Percentiles rank a stretch among this genome's conserved stretches.
Evolutionary conservation across 2,329 filamentous ascomycete species (phyloP).

Genomic region (Ilyonectria sp.): DNA sequence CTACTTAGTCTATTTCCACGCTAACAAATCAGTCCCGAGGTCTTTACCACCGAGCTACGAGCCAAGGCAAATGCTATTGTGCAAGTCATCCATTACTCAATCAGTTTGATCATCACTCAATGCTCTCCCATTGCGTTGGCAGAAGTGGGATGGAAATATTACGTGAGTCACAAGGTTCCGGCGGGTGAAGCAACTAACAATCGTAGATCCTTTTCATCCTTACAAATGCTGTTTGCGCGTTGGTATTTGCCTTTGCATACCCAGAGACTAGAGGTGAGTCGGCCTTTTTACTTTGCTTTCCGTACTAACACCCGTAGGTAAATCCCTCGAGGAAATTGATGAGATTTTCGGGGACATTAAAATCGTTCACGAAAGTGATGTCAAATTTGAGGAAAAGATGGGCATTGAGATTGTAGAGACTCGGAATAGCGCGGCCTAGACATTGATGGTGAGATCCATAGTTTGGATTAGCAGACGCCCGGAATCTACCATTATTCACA

Average conservation of each 20-base stretch:
- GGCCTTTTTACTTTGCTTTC: rapidly evolving
- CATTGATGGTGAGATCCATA: too few relatives aligned
- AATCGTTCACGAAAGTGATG: slow-evolving; percentile 42
- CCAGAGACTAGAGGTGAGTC: slow-evolving; percentile 56
- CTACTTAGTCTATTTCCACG: rapidly evolving
- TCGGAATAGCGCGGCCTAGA: slow-evolving; percentile 12
- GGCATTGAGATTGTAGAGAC: slow-evolving; percentile 31
- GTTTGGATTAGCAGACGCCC: too few relatives aligned
- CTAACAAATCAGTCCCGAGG: slow-evolving; percentile 51
- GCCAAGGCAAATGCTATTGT: slow-evolving; percentile 60
- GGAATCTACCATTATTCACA: too few relatives aligned
- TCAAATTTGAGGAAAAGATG: slow-evolving; percentile 40
- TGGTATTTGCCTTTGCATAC: slow-evolving; percentile 55
- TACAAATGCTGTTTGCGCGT: slow-evolving; percentile 55
- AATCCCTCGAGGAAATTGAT: slow-evolving; percentile 58
- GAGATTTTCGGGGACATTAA: slow-evolving; percentile 58
- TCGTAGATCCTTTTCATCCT: slow-evolving; percentile 56
- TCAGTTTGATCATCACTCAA: slow-evolving; percentile 58
- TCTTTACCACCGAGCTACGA: slow-evolving; percentile 58
- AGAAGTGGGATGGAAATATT: slow-evolving; percentile 59
- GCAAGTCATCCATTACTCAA: slow-evolving; percentile 59
- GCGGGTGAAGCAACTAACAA: neutral
- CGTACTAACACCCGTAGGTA: slow-evolving; percentile 47
- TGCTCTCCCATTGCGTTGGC: slow-evolving; percentile 58
- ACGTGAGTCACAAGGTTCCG: slow-evolving; percentile 36